Percentiles rank a stretch among this genome's conserved stretches.
Evolutionary conservation across 2,329 filamentous ascomycete genomes (phyloP).

Genomic region (Fusarium xylarioides): DNA sequence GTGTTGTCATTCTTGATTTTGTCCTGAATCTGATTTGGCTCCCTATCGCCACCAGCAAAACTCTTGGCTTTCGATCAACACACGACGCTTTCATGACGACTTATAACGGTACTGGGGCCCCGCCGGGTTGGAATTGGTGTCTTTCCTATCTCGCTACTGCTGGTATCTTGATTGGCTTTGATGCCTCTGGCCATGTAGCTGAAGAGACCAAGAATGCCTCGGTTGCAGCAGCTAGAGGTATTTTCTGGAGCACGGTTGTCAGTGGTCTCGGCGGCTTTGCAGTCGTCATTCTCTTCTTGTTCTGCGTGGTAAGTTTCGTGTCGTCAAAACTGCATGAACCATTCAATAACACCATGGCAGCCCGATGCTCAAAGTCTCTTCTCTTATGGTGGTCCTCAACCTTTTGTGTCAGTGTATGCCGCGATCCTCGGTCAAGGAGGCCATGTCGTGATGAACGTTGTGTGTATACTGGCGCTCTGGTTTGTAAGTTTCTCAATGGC

Average conservation of each 20-base stretch:
- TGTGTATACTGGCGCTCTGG: neutral
- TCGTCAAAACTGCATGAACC: neutral
- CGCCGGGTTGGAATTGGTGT: neutral
- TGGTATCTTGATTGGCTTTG: neutral
- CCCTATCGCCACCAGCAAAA: neutral
- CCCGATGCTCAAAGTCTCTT: neutral
- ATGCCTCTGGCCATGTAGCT: neutral
- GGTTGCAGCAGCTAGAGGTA: neutral
- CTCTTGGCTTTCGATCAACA: neutral
- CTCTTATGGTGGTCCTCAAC: neutral
- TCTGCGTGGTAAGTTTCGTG: neutral
- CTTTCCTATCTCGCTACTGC: neutral
- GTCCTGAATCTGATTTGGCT: neutral
- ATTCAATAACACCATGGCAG: neutral
- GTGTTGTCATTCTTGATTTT: neutral
- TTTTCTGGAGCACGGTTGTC: neutral
- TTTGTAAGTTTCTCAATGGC: neutral
- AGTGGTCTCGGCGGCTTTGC: neutral
- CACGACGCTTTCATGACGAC: slow-evolving; percentile 7
- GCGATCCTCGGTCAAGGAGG: neutral
- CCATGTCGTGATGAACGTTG: neutral
- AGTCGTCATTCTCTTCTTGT: neutral
- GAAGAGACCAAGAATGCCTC: neutral
- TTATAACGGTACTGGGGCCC: neutral
- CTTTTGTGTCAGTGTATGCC: neutral